These are phyloP conservation scores for Neoboletus magnificus DNA, from an alignment of 768 basidiomycete species.

Conservation along the genomic window DNA sequence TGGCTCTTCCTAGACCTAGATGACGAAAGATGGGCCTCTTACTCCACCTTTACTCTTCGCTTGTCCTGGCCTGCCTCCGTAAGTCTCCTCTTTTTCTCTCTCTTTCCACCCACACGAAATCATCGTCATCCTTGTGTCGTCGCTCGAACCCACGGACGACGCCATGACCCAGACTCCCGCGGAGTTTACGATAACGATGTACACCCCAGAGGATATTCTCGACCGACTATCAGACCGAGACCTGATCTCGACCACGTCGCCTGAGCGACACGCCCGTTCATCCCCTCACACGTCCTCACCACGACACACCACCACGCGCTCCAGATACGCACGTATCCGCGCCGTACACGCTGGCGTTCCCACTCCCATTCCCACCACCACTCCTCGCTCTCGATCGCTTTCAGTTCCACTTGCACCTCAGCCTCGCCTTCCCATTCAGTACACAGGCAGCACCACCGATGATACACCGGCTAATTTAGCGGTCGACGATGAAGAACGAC, in stretches of 20 bases:
- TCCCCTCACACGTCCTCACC: conserved; percentile 4
- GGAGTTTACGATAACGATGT: conserved; percentile 40
- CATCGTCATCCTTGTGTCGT: not conserved
- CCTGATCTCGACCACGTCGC: not conserved
- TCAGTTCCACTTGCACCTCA: not conserved
- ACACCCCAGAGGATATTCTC: conserved; percentile 34
- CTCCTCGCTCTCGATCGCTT: conserved; percentile 29
- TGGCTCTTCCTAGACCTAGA: conserved; percentile 50
- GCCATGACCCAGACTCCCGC: conserved; percentile 34
- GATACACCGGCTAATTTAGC: not conserved
- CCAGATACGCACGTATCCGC: conserved; percentile 57
- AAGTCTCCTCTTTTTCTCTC: conserved; percentile 26
- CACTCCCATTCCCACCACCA: conserved; percentile 36
- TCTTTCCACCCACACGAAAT: not conserved
- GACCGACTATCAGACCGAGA: conserved; percentile 7
- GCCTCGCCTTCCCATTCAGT: not conserved
- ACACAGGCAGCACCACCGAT: conserved; percentile 8
- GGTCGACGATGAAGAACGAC: not conserved
- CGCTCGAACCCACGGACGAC: not conserved
- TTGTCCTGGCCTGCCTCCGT: conserved; percentile 58
- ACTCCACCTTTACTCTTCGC: conserved; percentile 48
- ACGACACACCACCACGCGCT: conserved; percentile 32
- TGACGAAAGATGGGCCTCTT: conserved; percentile 37
- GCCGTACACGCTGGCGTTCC: conserved; percentile 51
- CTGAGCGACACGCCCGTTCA: conserved; percentile 5